Conservation (phyloP, 768 basidiomycete genomes). For the Tulasnella sp. region DNA sequence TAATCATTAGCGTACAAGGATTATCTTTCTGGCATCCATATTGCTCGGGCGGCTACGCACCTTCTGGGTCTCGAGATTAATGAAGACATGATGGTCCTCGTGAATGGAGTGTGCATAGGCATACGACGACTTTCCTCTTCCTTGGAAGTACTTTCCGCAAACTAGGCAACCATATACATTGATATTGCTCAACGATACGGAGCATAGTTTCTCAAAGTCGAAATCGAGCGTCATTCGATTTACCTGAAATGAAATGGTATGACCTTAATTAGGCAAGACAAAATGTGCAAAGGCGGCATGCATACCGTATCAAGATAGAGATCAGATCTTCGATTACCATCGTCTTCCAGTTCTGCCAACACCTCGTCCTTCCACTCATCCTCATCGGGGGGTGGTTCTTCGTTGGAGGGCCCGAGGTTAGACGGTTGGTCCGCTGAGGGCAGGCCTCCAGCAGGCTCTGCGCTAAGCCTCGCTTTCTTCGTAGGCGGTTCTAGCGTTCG, state of each 20-base stretch:
- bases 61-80: constrained; percentile 91
- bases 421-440: background rate
- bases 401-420: background rate
- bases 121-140: constrained; percentile 86
- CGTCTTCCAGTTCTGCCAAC: background rate
- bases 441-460: background rate
- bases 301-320: constrained; percentile 91
- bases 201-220: constrained; percentile 99
- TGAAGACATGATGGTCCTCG: constrained; percentile 97
- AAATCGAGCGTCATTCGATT: constrained; percentile 90
- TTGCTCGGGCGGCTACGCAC: constrained; percentile 42
- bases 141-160: constrained; percentile 98
- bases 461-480: constrained; percentile 6
- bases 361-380: constrained; percentile 5
- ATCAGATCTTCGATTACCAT: constrained; percentile 54
- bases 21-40: background rate
- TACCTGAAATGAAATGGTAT: constrained; percentile 51
- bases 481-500: background rate
- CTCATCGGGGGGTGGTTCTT: constrained; percentile 7
- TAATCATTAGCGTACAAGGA: constrained; percentile 8
- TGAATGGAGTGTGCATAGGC: constrained; percentile 97
- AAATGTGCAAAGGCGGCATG: constrained; percentile 26
- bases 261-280: background rate
- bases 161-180: constrained; percentile 97
- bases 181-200: constrained; percentile 92